Evolutionary conservation across 495 filamentous ascomycete species (phyloP), one percentile per base, ranked within the genome.

Genomic region (Penicillium pulvis): DNA sequence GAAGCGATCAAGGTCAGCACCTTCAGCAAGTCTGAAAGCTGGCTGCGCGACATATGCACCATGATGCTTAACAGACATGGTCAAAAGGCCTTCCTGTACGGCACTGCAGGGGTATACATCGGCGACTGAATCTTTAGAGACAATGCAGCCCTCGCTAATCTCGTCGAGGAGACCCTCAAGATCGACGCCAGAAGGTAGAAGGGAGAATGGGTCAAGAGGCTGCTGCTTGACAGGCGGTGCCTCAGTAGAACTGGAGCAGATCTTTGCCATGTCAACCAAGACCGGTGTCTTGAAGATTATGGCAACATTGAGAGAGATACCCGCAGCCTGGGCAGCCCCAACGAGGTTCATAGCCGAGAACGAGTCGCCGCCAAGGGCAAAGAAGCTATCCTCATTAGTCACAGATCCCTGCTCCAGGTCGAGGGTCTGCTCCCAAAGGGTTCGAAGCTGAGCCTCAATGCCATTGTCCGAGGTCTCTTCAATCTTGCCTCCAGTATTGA

Each of bases 61-160:
- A 11, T 65, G 56, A 10, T 81, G 75, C 54, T 81, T 81, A 43
- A 77, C 71, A 0, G 88, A 87, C 3, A 88, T 67, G 2, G 84
- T 83, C 68, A 90, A 74, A 17, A 91, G 76, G 2, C 85, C 87
- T 60, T 89, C 88, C 68, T 92, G 89, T 1, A 90, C 71, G 11
- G 88, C 80, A 6, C 84, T 89, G 74, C 87, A 90, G 7, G 87
- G 87, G 57, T 89, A 91, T 0, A 86, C 67, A 66, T 91, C 80
- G 0, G 48, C 30, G 11, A 89, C 74, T 0, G 69, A 54, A 0
- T 78, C 68, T 11, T 67, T 66, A 1, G 69, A 50, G 10, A 86
- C 58, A 7, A 50, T 24, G 48, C 82, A 87, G 39, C 74, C 74
- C 2, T 65, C 67, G 12, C 72, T 67, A 12, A 81, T 66, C 20